Conservation (phyloP, 495 filamentous ascomycete genomes). For the Penicillium soppii region DNA sequence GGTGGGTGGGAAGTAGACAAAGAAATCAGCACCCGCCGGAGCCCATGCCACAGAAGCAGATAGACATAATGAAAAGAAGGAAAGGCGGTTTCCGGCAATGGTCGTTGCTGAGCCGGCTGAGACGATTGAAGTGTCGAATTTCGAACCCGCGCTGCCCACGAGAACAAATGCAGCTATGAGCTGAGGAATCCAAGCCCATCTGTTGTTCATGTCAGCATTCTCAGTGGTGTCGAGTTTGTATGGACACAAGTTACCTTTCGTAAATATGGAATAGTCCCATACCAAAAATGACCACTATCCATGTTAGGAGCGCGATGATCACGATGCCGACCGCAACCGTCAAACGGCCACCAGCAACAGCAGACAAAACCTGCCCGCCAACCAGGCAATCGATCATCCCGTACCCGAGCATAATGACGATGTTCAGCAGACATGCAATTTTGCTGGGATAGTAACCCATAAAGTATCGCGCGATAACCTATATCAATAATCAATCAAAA, state of each 20-base stretch:
- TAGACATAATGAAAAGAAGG: conserved; percentile 62
- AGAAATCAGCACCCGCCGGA: conserved; percentile 49
- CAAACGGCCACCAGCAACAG: conserved; percentile 51
- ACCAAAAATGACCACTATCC: conserved; percentile 62
- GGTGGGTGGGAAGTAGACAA: conserved; percentile 51
- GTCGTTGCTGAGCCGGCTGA: conserved; percentile 33
- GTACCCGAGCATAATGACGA: conserved; percentile 67
- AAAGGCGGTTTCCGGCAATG: conserved; percentile 50
- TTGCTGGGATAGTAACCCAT: conserved; percentile 75
- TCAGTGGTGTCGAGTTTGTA: no score
- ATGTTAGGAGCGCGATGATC: conserved; percentile 57
- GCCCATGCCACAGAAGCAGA: conserved; percentile 52
- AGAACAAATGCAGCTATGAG: conserved; percentile 57
- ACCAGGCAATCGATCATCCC: conserved; percentile 57
- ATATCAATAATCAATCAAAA: not conserved
- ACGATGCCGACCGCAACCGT: conserved; percentile 62
- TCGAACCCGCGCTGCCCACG: conserved; percentile 57
- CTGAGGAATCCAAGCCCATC: conserved; percentile 65
- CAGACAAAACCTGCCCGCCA: conserved; percentile 49
- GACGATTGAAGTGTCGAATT: conserved; percentile 49
- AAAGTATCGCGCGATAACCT: conserved; percentile 64
- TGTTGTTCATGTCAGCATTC: conserved; percentile 9
- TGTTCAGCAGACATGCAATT: conserved; percentile 60
- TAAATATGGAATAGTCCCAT: conserved; percentile 67
- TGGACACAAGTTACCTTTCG: conserved; percentile 45